These are phyloP conservation scores for Toxicodendron radicans DNA, from an alignment of 345 rosid species.

Conservation along the genomic window DNA sequence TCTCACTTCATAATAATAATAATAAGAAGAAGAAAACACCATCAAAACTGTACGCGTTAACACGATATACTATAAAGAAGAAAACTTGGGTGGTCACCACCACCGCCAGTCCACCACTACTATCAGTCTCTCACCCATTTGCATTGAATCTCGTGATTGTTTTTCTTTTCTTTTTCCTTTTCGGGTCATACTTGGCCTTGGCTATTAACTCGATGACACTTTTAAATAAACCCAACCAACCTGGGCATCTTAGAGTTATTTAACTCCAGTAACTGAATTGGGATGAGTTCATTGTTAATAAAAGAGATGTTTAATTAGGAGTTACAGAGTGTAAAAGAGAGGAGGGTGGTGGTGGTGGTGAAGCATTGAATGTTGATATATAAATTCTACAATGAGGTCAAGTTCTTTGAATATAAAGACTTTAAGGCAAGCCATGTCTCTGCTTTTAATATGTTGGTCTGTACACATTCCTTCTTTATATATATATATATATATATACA, in stretches of 20 bases:
- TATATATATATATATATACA: no score
- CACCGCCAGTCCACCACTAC: no score
- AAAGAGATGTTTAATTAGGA: background rate
- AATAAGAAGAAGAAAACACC: background rate
- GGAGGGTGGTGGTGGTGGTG: background rate
- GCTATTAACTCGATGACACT: no score
- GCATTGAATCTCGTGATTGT: conserved; percentile 2
- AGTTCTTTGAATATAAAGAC: background rate
- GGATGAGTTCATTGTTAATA: no score
- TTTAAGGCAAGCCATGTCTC: conserved; percentile 5
- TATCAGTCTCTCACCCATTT: conserved; percentile 7
- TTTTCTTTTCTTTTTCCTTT: no score
- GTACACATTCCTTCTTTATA: background rate
- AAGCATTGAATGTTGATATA: conserved; percentile 1
- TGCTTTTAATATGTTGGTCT: background rate
- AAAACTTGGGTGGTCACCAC: background rate
- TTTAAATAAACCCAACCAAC: no score
- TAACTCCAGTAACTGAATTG: no score
- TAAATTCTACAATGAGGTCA: background rate
- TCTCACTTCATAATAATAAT: background rate
- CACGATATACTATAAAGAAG: background rate
- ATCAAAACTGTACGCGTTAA: conserved; percentile 1
- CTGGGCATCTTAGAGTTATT: no score
- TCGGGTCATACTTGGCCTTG: no score
- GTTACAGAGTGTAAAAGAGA: background rate